Evolutionary conservation across 768 basidiomycete genomes (phyloP).

Genomic region (Roridomyces roridus): DNA sequence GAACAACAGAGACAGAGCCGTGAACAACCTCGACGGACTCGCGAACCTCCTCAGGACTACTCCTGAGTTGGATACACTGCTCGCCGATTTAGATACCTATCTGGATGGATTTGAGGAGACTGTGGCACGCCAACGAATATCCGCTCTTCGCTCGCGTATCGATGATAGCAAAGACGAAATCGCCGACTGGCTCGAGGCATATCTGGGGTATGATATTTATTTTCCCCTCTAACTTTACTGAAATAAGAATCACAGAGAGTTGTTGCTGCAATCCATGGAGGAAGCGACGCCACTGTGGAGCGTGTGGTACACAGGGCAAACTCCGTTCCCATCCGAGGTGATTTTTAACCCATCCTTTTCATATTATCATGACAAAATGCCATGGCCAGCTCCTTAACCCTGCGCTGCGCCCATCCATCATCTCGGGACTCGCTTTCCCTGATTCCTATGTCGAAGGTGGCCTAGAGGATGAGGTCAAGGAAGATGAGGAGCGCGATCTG

Average conservation of each 20-base stretch:
- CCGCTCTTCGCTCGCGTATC: slow-evolving; percentile 23
- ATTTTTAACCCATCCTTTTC: slow-evolving; percentile 6
- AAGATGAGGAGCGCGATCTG: slow-evolving; percentile 37
- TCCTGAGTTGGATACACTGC: slow-evolving; percentile 40
- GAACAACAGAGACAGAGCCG: neutral
- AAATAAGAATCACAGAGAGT: slow-evolving; percentile 43
- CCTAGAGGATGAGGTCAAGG: slow-evolving; percentile 16
- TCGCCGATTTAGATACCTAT: slow-evolving; percentile 48
- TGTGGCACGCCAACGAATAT: slow-evolving; percentile 30
- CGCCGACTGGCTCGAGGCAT: slow-evolving; percentile 56
- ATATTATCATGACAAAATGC: neutral
- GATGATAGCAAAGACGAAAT: slow-evolving; percentile 35
- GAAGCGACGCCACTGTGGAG: slow-evolving; percentile 61
- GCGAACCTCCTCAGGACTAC: slow-evolving; percentile 37
- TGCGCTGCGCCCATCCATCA: slow-evolving; percentile 63
- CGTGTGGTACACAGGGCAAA: slow-evolving; percentile 73
- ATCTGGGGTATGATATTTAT: slow-evolving; percentile 49
- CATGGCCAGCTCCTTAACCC: slow-evolving; percentile 68
- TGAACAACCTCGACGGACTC: slow-evolving; percentile 4
- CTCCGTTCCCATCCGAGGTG: slow-evolving; percentile 74
- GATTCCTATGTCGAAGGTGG: slow-evolving; percentile 57
- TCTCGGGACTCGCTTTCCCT: slow-evolving; percentile 64
- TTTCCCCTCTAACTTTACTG: neutral
- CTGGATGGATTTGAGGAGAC: slow-evolving; percentile 42
- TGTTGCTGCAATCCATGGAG: slow-evolving; percentile 46